Evolutionary conservation across 306 rosid genomes (phyloP).

Genomic region (Rosa persica): DNA sequence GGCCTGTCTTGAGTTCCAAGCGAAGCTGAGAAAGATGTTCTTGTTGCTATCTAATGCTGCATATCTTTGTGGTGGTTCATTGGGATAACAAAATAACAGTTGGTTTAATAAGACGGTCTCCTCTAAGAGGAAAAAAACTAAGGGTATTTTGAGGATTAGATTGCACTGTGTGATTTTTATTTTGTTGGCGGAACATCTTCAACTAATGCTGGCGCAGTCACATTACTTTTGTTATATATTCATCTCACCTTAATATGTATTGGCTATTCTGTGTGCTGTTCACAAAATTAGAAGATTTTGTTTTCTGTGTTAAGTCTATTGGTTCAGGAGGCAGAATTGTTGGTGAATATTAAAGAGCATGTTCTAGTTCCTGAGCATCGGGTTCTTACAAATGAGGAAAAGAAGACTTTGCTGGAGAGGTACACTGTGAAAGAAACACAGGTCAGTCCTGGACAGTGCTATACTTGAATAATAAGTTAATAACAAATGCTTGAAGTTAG

Average conservation of each 20-base stretch:
- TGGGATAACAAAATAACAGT: too few species aligned
- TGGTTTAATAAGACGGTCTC: too few species aligned
- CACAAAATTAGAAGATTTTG: background rate
- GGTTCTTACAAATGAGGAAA: constrained; percentile 56
- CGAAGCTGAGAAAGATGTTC: too few species aligned
- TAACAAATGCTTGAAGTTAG: background rate
- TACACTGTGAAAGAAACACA: constrained; percentile 85
- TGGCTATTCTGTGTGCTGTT: background rate
- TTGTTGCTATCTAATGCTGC: too few species aligned
- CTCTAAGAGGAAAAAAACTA: too few species aligned
- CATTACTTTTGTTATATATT: too few species aligned
- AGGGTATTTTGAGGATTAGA: too few species aligned
- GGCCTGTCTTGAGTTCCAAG: too few species aligned
- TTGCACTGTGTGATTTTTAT: too few species aligned
- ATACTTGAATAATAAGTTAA: background rate
- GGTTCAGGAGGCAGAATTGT: constrained; percentile 73
- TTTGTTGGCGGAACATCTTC: too few species aligned
- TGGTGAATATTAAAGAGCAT: constrained; percentile 65
- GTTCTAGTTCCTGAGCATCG: constrained; percentile 79
- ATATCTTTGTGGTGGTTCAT: too few species aligned
- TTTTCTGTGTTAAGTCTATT: constrained; percentile 1
- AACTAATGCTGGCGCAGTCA: too few species aligned
- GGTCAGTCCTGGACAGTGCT: constrained; percentile 38
- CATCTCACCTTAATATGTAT: background rate
- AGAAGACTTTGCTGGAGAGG: constrained; percentile 77